These are phyloP conservation scores for Silene latifolia DNA, from an alignment of 148 eudicot species.

Conservation along the genomic window DNA sequence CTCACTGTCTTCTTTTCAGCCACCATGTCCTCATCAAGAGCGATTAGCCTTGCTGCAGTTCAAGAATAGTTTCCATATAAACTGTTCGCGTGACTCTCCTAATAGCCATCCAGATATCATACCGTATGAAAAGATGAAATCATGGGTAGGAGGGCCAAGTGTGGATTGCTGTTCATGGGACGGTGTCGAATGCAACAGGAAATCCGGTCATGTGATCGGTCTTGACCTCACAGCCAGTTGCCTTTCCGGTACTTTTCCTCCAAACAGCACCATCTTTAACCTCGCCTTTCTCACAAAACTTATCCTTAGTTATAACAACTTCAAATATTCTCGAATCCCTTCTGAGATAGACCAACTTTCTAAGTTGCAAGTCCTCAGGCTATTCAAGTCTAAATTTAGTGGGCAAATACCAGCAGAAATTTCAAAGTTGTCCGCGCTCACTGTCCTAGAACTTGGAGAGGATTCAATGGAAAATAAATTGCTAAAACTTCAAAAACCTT, in stretches of 20 bases:
- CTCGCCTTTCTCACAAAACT: slow-evolving; percentile 7
- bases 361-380: slow-evolving; percentile 25
- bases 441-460: slow-evolving; percentile 24
- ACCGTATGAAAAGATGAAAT: slow-evolving; percentile 12
- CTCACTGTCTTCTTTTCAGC: slow-evolving; percentile 1
- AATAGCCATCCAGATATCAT: too few relatives aligned
- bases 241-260: slow-evolving; percentile 6
- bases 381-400: slow-evolving; percentile 29
- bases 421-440: slow-evolving; percentile 23
- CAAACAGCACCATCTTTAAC: slow-evolving; percentile 12
- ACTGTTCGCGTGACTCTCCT: slow-evolving; percentile 6
- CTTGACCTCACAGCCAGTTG: slow-evolving; percentile 8
- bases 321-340: slow-evolving; percentile 11
- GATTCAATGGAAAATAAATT: background rate
- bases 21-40: slow-evolving; percentile 10
- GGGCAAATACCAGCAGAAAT: slow-evolving; percentile 38
- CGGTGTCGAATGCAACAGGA: slow-evolving; percentile 29
- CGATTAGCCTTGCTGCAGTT: slow-evolving; percentile 12
- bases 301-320: slow-evolving; percentile 3
- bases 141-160: background rate
- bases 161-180: slow-evolving; percentile 39
- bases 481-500: slow-evolving; percentile 21
- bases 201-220: slow-evolving; percentile 19
- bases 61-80: slow-evolving; percentile 12
- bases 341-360: slow-evolving; percentile 21